A percentile compares a stretch with the other conserved stretches of the same genome.
Conservation (phyloP, 2,329 filamentous ascomycete species). For the Talaromyces sp. region DNA sequence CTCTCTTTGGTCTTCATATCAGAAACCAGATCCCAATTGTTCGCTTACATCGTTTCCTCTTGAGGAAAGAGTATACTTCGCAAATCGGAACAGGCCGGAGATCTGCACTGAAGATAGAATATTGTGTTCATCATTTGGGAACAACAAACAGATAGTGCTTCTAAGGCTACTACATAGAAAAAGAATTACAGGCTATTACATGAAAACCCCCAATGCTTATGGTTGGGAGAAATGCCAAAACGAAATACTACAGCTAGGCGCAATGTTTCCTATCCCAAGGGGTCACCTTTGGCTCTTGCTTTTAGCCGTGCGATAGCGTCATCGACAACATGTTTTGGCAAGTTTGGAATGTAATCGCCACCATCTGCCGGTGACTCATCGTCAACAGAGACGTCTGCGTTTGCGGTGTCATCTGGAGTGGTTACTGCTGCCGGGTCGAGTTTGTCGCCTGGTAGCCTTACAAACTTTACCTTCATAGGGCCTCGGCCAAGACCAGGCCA, state of each 20-base stretch:
- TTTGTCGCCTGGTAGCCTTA: constrained; percentile 30
- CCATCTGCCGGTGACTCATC: constrained; percentile 16
- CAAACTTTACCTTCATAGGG: constrained; percentile 46
- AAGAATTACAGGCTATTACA: neutral
- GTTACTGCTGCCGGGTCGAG: constrained; percentile 22
- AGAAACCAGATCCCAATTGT: neutral
- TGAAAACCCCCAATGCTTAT: neutral
- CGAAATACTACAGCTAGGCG: neutral
- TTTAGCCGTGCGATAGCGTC: constrained; percentile 38
- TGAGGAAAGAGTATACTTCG: constrained; percentile 26
- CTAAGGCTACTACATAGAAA: neutral
- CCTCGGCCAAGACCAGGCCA: constrained; percentile 68
- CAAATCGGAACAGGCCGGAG: constrained; percentile 9
- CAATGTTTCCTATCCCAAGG: constrained; percentile 5
- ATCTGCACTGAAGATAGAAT: constrained; percentile 18
- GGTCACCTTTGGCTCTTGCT: constrained; percentile 21
- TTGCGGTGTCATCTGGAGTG: constrained; percentile 4
- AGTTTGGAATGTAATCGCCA: constrained; percentile 37
- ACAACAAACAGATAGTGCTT: neutral
- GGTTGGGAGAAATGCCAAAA: neutral
- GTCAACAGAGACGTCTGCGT: constrained; percentile 1
- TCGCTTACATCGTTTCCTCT: constrained; percentile 26
- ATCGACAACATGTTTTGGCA: constrained; percentile 41
- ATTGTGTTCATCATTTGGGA: constrained; percentile 33
- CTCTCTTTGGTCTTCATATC: constrained; percentile 38